Evolutionary conservation across 257 asterid genomes (phyloP).

Genomic region (Capsicum rhomboideum): DNA sequence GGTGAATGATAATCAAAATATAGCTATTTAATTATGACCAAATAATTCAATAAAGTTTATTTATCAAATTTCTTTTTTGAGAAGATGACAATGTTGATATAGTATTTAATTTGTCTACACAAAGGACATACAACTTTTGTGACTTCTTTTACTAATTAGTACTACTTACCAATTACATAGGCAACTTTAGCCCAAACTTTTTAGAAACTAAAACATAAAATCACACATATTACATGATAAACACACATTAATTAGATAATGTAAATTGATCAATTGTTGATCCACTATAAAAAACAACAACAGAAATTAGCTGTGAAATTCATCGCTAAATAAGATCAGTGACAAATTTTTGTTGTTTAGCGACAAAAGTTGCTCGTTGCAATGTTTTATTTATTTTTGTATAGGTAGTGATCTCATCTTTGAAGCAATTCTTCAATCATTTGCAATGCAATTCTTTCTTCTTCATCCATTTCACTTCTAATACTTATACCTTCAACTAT

Average conservation of each 20-base stretch:
- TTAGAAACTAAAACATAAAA: neutral
- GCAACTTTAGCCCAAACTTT: neutral
- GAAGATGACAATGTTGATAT: neutral
- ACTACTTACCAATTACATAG: neutral
- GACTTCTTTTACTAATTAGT: neutral
- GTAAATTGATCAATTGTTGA: neutral
- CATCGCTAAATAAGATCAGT: neutral
- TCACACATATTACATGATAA: neutral
- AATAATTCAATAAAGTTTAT: neutral
- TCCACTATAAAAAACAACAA: neutral
- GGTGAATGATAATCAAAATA: neutral
- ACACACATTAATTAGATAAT: neutral
- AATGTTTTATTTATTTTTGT: neutral
- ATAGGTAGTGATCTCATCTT: neutral
- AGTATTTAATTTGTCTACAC: neutral
- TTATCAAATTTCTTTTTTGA: neutral
- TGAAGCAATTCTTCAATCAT: conserved; percentile 80
- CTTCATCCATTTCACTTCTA: conserved; percentile 48
- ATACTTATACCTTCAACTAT: neutral
- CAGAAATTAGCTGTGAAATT: neutral
- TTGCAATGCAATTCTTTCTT: conserved; percentile 61
- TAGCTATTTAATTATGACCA: too few species aligned
- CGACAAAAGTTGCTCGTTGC: neutral
- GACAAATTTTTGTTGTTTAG: neutral
- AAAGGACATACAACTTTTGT: neutral